Conservation (phyloP, 306 rosid species). For the Prunus davidiana region DNA sequence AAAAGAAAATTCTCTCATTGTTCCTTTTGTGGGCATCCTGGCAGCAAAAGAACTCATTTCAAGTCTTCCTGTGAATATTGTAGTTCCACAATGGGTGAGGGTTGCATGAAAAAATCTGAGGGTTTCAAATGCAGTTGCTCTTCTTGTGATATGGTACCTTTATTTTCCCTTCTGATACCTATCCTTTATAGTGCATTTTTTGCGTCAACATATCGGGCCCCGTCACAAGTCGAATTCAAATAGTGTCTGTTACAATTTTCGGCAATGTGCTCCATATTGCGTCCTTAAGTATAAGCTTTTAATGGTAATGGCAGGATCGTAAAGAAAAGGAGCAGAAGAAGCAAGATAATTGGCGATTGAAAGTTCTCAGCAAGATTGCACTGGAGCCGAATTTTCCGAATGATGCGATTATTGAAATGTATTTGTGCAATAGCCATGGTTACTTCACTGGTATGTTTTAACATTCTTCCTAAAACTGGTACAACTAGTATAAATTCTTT, state of each 20-base stretch:
- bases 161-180: background rate
- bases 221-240: background rate
- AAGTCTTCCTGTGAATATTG: conserved; percentile 64
- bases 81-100: conserved; percentile 31
- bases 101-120: conserved; percentile 65
- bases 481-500: background rate
- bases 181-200: conserved; percentile 7
- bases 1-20: conserved; percentile 65
- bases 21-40: conserved; percentile 95
- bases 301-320: conserved; percentile 50
- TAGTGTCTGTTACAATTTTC: conserved; percentile 1
- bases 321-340: conserved; percentile 57
- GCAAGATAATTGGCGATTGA: conserved; percentile 54
- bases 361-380: conserved; percentile 63
- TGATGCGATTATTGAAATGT: conserved; percentile 63
- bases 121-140: conserved; percentile 77
- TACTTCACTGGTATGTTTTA: conserved; percentile 46
- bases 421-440: conserved; percentile 58
- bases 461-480: conserved; percentile 3
- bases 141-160: conserved; percentile 62
- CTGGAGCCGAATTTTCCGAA: conserved; percentile 69
- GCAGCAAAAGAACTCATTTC: conserved; percentile 62
- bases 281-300: conserved; percentile 5
- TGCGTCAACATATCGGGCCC: background rate
- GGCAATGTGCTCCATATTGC: background rate